Percentiles rank a stretch among this genome's conserved stretches.
Conservation (phyloP, 257 asterid genomes). For the Dorcoceras hygrometricum region DNA sequence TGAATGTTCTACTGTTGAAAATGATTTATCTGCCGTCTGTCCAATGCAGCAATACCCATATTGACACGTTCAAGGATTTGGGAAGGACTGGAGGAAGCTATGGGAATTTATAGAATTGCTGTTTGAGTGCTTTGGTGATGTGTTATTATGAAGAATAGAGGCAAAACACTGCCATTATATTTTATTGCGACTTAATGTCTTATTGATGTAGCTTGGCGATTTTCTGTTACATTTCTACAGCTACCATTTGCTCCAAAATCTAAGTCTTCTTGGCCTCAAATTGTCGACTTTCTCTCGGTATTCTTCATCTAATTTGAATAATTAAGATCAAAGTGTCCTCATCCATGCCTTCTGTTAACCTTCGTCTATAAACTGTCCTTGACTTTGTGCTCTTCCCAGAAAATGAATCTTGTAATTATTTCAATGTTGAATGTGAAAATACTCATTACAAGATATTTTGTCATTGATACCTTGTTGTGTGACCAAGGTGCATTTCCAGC, state of each 20-base stretch:
- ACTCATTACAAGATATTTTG: not conserved
- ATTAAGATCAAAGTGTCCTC: not conserved
- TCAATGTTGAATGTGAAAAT: not conserved
- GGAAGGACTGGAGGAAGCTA: slow-evolving; percentile 11
- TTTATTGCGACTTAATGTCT: slow-evolving; percentile 17
- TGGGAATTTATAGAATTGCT: slow-evolving; percentile 12
- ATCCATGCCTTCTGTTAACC: slow-evolving; percentile 25
- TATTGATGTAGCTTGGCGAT: slow-evolving; percentile 4
- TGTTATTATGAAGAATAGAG: not conserved
- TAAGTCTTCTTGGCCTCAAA: not conserved
- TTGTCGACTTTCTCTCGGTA: slow-evolving; percentile 3
- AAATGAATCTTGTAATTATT: slow-evolving; percentile 15
- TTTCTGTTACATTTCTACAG: not conserved
- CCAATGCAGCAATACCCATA: slow-evolving; percentile 20
- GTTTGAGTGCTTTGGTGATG: not conserved
- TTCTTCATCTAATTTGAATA: slow-evolving; percentile 3
- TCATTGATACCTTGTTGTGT: not conserved
- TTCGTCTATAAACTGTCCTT: slow-evolving; percentile 25
- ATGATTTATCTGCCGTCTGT: not conserved
- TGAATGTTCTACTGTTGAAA: not conserved
- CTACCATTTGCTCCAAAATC: not conserved
- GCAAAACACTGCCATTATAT: not conserved
- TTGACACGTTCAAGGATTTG: not conserved
- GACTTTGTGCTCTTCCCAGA: not conserved
- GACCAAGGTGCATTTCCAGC: not conserved